Evolutionary conservation across 805 yeast genomes (phyloP), one percentile per base, ranked within the genome.

Genomic region (Wickerhamomyces kurtzmanii): DNA sequence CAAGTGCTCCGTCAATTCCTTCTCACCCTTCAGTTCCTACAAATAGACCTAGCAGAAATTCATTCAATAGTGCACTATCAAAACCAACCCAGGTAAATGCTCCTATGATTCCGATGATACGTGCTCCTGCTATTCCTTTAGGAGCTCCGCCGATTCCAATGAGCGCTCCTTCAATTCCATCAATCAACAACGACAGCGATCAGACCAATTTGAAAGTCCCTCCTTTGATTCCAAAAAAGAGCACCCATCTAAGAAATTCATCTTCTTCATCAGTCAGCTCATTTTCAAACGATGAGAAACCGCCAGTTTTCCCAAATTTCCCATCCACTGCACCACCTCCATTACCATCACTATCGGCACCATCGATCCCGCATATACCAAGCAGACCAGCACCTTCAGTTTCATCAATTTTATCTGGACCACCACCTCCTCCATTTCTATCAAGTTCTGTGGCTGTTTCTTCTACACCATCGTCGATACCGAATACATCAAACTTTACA

Each of bases 1-100:
- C 58, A 11, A 19, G 31, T 20, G 63, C 65, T 3, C 69, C 70
- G 6, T 35, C 42, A 19, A 47, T 57, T 20, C 66, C 68, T 14
- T 27, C 18, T 12, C 16, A 8, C 25, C 41, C 17, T 11, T 19
- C 21, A 6, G 5, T 20, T 30, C 38, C n/a, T 9, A 24, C 16
- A 14, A 12, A 16, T 9, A 15, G 19, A 15, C 28, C 17, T 15
- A 22, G 12, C 9, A 27, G 20, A 22, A 20, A 9, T 11, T 5
- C 10, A 20, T 9, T 9, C 30, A 38, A 12, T 42, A 48, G 31
- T 15, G 26, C 24, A 15, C 23, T 17, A 10, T 24, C 20, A 13
- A 26, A 22, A 5, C 19, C 34, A 2, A 17, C 36, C 11, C 14
- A 23, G 7, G 30, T 37, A 6, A 24, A 42, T 10, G 40, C 55